Conservation (phyloP, 441 rosid genomes). For the Erysimum cheiri region DNA sequence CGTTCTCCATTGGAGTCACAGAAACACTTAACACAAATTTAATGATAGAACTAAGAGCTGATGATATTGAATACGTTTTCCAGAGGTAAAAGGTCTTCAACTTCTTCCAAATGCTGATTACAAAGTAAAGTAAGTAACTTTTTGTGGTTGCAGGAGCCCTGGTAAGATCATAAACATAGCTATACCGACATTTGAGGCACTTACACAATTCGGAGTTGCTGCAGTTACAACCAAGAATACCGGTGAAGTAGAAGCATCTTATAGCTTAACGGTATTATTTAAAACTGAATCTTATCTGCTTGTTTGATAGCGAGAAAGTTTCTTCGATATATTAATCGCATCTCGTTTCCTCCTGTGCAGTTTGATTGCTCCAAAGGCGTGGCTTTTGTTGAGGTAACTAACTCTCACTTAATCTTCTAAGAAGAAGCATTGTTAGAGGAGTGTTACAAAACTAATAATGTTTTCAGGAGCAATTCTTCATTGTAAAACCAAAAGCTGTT, state of each 20-base stretch:
- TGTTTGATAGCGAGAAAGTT: slow-evolving; percentile 1
- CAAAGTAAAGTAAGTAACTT: slow-evolving; percentile 22
- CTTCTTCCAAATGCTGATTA: background rate
- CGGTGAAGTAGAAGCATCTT: slow-evolving; percentile 94
- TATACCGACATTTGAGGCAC: slow-evolving; percentile 88
- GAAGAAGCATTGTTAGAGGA: background rate
- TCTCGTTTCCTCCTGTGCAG: slow-evolving; percentile 49
- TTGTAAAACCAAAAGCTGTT: slow-evolving; percentile 74
- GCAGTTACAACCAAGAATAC: slow-evolving; percentile 70
- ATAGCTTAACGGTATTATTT: slow-evolving; percentile 80
- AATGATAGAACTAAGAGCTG: slow-evolving; percentile 83
- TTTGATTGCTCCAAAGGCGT: slow-evolving; percentile 90
- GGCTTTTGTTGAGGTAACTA: slow-evolving; percentile 72
- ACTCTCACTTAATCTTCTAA: background rate
- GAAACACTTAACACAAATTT: slow-evolving; percentile 91
- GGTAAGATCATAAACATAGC: slow-evolving; percentile 74
- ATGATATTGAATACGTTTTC: slow-evolving; percentile 94
- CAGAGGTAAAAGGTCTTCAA: slow-evolving; percentile 59
- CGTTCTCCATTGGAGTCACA: slow-evolving; percentile 91
- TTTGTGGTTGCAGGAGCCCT: slow-evolving; percentile 71
- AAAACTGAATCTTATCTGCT: background rate
- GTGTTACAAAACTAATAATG: slow-evolving; percentile 29
- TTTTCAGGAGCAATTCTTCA: slow-evolving; percentile 87
- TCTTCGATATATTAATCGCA: slow-evolving; percentile 15
- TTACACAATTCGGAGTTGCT: slow-evolving; percentile 87